Percentiles rank a stretch among this genome's conserved stretches.
phyloP scores from a whole-genome alignment of 257 asterid genomes.

The Solanum lycopersicoides region DNA sequence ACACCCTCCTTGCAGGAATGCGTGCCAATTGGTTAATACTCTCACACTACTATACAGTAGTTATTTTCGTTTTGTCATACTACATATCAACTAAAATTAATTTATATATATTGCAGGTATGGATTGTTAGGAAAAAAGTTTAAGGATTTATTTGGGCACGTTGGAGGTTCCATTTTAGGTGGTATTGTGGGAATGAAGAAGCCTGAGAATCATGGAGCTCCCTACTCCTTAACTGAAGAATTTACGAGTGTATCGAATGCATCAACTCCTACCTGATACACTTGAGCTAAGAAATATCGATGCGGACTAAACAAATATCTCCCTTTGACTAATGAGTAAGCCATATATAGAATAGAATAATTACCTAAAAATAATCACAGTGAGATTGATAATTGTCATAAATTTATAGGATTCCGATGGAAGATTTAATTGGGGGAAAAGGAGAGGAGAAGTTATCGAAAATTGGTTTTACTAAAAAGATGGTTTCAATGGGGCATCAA shows the following conservation, averaged over 20 bases:
- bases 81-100: neutral
- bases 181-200: slow-evolving; percentile 45
- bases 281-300: slow-evolving; percentile 27
- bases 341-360: neutral
- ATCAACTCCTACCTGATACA: slow-evolving; percentile 39
- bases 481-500: slow-evolving; percentile 78
- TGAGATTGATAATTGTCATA: neutral
- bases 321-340: slow-evolving; percentile 23
- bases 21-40: slow-evolving; percentile 34
- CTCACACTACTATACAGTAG: neutral
- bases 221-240: slow-evolving; percentile 56
- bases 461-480: slow-evolving; percentile 37
- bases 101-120: slow-evolving; percentile 19
- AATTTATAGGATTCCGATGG: slow-evolving; percentile 26
- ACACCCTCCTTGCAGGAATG: slow-evolving; percentile 43
- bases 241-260: slow-evolving; percentile 54
- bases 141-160: slow-evolving; percentile 46
- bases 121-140: slow-evolving; percentile 51
- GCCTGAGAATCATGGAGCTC: slow-evolving; percentile 36
- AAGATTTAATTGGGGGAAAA: slow-evolving; percentile 24
- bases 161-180: slow-evolving; percentile 25
- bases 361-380: no score
- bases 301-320: slow-evolving; percentile 47
- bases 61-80: neutral
- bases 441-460: slow-evolving; percentile 20